Conservation (phyloP, 768 basidiomycete species). For the Amyloporia xantha region DNA sequence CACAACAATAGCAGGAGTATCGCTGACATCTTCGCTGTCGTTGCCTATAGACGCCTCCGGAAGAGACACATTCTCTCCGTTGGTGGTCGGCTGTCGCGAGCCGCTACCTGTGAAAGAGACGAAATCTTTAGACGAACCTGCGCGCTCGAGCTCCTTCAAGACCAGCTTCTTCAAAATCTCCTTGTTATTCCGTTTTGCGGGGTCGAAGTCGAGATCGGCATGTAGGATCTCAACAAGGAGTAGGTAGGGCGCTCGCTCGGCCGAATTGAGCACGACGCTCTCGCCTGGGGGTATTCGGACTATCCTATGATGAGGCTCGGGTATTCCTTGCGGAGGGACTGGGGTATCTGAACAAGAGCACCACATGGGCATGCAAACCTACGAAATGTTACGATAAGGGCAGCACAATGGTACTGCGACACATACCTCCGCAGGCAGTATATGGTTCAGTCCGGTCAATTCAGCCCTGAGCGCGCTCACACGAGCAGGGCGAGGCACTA, state of each 20-base stretch:
- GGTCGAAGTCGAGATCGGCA: conserved; percentile 90
- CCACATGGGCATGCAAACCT: conserved; percentile 90
- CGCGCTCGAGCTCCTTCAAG: conserved; percentile 53
- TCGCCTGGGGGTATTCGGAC: conserved; percentile 97
- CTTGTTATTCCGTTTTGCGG: conserved; percentile 72
- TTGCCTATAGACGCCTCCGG: conserved; percentile 21
- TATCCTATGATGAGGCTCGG: conserved; percentile 83
- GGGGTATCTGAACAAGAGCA: conserved; percentile 65
- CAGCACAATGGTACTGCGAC: background rate
- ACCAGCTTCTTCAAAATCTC: conserved; percentile 79
- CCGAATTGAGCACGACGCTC: conserved; percentile 96
- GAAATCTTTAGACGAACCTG: conserved; percentile 52
- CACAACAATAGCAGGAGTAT: conserved; percentile 4
- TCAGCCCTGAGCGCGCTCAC: conserved; percentile 96
- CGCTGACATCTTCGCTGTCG: conserved; percentile 15
- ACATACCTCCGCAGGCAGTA: conserved; percentile 86
- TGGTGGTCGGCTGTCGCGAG: background rate
- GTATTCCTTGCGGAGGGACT: conserved; percentile 30
- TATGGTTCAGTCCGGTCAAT: conserved; percentile 91
- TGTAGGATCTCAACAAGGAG: conserved; percentile 87
- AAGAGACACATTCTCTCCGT: conserved; percentile 7
- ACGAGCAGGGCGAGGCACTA: conserved; percentile 89
- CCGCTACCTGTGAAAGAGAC: conserved; percentile 21
- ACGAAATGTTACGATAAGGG: conserved; percentile 1
- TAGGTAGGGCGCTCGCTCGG: conserved; percentile 91